Conservation (phyloP, 2,329 filamentous ascomycete genomes). For the Aspergillus aculeatus region DNA sequence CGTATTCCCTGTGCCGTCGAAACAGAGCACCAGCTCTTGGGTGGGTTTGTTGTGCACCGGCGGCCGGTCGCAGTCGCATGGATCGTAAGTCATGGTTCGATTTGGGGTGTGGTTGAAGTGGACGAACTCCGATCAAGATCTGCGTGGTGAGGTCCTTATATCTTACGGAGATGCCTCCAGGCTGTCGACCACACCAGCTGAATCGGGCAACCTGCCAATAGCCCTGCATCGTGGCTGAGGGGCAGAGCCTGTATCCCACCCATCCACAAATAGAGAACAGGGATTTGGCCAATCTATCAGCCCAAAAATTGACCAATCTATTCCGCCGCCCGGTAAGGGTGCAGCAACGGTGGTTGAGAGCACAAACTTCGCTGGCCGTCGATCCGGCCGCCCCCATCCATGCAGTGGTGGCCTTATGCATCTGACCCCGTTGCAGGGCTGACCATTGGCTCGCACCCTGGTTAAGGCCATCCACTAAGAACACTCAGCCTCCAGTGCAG, state of each 20-base stretch:
- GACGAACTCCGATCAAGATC: background rate
- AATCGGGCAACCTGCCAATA: background rate
- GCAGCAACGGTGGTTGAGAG: too few relatives aligned
- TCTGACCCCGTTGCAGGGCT: too few relatives aligned
- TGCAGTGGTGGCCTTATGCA: too few relatives aligned
- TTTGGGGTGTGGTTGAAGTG: background rate
- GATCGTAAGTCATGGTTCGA: background rate
- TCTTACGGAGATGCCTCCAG: background rate
- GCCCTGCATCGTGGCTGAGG: background rate
- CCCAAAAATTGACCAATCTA: too few relatives aligned
- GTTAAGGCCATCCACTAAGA: too few relatives aligned
- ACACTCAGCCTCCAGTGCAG: too few relatives aligned
- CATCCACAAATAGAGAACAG: too few relatives aligned
- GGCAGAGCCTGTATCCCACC: background rate
- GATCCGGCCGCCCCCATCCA: too few relatives aligned
- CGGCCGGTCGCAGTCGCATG: background rate
- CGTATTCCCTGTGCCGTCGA: conserved; percentile 44
- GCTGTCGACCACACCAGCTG: background rate
- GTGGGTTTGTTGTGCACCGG: background rate
- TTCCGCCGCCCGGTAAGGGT: too few relatives aligned
- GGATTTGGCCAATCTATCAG: too few relatives aligned
- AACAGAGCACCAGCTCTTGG: conserved; percentile 35
- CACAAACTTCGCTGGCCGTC: too few relatives aligned
- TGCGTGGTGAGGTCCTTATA: background rate
- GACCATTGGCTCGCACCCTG: too few relatives aligned